Evolutionary conservation across 148 eudicot species (phyloP).

Genomic region (Arctostaphylos glauca): DNA sequence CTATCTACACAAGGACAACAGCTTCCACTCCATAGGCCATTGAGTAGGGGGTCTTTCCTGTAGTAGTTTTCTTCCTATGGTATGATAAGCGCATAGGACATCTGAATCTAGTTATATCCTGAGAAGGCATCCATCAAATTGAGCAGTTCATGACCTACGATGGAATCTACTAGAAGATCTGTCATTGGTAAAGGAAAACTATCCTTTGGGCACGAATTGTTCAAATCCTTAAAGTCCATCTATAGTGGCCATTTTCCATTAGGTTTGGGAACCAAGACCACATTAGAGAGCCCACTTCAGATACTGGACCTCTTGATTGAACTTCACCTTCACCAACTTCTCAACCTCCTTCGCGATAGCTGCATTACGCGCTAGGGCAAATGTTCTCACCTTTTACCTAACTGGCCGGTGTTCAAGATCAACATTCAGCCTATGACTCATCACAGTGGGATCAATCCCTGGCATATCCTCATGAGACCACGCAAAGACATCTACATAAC

Average conservation of each 20-base stretch:
- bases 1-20: too few relatives aligned
- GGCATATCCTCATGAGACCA: not conserved
- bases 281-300: not conserved
- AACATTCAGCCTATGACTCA: not conserved
- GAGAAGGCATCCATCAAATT: not conserved
- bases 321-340: not conserved
- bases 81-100: too few relatives aligned
- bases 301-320: not conserved
- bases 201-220: not conserved
- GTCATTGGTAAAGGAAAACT: not conserved
- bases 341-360: not conserved
- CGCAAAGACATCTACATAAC: not conserved
- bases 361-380: not conserved
- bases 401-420: not conserved
- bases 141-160: not conserved
- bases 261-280: not conserved
- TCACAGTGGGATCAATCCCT: not conserved
- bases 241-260: not conserved
- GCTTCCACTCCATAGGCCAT: too few relatives aligned
- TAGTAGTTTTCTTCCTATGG: too few relatives aligned
- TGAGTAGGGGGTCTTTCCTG: too few relatives aligned
- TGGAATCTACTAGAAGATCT: not conserved
- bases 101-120: too few relatives aligned
- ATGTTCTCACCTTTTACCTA: not conserved
- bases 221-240: not conserved